Conservation (phyloP, 2,329 filamentous ascomycete species). For the Corinectria fuckeliana region DNA sequence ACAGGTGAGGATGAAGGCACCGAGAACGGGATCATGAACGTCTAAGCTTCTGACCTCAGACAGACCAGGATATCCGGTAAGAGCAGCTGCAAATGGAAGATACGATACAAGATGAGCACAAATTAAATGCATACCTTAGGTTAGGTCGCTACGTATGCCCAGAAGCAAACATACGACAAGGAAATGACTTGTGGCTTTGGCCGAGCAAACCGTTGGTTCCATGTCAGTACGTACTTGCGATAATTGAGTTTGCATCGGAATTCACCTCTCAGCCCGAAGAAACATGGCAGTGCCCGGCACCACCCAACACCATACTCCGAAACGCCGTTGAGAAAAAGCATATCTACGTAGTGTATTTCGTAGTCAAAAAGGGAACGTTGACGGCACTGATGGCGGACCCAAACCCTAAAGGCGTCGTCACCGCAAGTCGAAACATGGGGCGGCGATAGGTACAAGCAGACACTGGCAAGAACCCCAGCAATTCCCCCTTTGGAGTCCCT, state of each 20-base stretch:
- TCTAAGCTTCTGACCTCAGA: too few relatives aligned
- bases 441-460: slow-evolving; percentile 26
- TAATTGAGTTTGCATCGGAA: neutral
- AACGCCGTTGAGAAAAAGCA: neutral
- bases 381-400: neutral
- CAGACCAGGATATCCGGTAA: neutral
- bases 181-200: neutral
- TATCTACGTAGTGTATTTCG: neutral
- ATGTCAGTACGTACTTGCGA: neutral
- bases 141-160: neutral
- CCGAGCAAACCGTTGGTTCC: neutral
- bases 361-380: neutral
- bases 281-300: neutral
- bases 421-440: slow-evolving; percentile 37
- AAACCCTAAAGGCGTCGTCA: slow-evolving; percentile 14
- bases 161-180: slow-evolving; percentile 21
- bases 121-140: neutral
- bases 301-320: neutral
- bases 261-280: neutral
- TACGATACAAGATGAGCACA: neutral
- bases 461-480: slow-evolving; percentile 10
- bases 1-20: neutral
- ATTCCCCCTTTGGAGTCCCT: slow-evolving; percentile 4
- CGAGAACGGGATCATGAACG: slow-evolving; percentile 9
- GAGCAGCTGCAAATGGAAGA: neutral